phyloP scores from a whole-genome alignment of 2,329 filamentous ascomycete species.

The Talaromyces sp. region DNA sequence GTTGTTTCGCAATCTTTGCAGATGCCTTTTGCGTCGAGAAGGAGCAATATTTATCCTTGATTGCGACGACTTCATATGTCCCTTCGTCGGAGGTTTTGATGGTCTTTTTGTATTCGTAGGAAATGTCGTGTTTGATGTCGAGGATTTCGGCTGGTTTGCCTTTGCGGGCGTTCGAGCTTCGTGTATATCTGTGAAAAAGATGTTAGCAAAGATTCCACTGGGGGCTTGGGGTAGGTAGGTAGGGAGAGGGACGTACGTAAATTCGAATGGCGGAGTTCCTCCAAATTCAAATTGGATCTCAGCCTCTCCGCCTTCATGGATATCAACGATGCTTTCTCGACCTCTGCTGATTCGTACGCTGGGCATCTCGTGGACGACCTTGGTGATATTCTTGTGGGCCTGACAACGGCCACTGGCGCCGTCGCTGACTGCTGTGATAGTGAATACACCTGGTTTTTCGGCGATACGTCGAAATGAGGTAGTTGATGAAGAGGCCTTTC shows the following conservation, averaged over 20 bases:
- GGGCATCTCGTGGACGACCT: slow-evolving; percentile 86
- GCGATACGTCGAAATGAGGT: slow-evolving; percentile 92
- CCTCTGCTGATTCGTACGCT: slow-evolving; percentile 88
- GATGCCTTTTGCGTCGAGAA: slow-evolving; percentile 71
- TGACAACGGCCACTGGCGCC: slow-evolving; percentile 79
- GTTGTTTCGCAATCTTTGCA: slow-evolving; percentile 48
- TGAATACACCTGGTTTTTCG: slow-evolving; percentile 84
- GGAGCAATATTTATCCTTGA: slow-evolving; percentile 89
- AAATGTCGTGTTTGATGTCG: slow-evolving; percentile 86
- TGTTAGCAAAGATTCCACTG: not conserved
- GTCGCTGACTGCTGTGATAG: slow-evolving; percentile 82
- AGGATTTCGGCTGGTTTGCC: slow-evolving; percentile 76
- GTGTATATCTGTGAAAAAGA: slow-evolving; percentile 63
- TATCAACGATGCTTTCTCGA: slow-evolving; percentile 76
- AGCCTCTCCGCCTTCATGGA: slow-evolving; percentile 92
- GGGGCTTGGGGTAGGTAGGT: not conserved
- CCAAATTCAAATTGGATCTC: slow-evolving; percentile 94
- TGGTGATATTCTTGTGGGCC: slow-evolving; percentile 72
- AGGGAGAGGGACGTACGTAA: slow-evolving; percentile 61
- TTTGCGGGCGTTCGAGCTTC: slow-evolving; percentile 79
- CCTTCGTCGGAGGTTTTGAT: slow-evolving; percentile 89
- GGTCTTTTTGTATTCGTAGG: slow-evolving; percentile 75
- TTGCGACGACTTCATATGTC: slow-evolving; percentile 94
- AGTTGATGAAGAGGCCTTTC: slow-evolving; percentile 69
- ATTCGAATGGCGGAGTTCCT: slow-evolving; percentile 94